Conservation (phyloP, 805 yeast species). For the Saturnispora quitensis region DNA sequence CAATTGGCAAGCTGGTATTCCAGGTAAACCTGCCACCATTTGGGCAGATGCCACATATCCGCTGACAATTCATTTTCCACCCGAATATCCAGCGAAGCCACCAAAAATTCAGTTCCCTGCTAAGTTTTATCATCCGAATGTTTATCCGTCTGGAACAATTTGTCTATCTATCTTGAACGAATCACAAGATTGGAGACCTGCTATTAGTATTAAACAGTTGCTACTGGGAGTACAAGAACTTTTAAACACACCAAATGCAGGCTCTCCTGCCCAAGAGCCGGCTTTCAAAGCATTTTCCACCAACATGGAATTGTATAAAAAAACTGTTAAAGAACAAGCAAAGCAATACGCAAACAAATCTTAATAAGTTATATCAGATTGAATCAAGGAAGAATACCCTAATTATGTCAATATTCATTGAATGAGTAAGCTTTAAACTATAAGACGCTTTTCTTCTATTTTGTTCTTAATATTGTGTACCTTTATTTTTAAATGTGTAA, state of each 20-base stretch:
- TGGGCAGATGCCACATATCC: slow-evolving; percentile 94
- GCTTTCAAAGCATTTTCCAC: slow-evolving; percentile 83
- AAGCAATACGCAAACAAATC: slow-evolving; percentile 45
- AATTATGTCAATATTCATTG: not conserved
- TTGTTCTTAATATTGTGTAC: not conserved
- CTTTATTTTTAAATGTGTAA: not conserved
- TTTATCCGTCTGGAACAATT: slow-evolving; percentile 94
- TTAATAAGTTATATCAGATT: slow-evolving; percentile 3
- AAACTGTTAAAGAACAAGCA: slow-evolving; percentile 75
- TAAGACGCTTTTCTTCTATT: not conserved
- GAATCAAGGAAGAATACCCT: not conserved
- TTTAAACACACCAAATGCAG: slow-evolving; percentile 82
- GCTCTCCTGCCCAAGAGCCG: slow-evolving; percentile 95
- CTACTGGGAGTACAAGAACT: slow-evolving; percentile 89
- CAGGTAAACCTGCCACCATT: slow-evolving; percentile 77
- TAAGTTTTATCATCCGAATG: slow-evolving; percentile 93
- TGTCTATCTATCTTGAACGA: slow-evolving; percentile 91
- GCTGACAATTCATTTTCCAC: slow-evolving; percentile 70
- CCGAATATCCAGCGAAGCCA: slow-evolving; percentile 93
- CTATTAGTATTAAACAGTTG: slow-evolving; percentile 83
- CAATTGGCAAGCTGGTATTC: slow-evolving; percentile 91
- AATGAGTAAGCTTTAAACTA: not conserved
- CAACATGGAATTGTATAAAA: slow-evolving; percentile 61
- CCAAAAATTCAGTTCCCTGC: slow-evolving; percentile 88
- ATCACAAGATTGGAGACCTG: slow-evolving; percentile 97